Percentiles rank a stretch among this genome's conserved stretches.
Evolutionary conservation across 257 asterid genomes (phyloP).

Genomic region (Solanum peruvianum): DNA sequence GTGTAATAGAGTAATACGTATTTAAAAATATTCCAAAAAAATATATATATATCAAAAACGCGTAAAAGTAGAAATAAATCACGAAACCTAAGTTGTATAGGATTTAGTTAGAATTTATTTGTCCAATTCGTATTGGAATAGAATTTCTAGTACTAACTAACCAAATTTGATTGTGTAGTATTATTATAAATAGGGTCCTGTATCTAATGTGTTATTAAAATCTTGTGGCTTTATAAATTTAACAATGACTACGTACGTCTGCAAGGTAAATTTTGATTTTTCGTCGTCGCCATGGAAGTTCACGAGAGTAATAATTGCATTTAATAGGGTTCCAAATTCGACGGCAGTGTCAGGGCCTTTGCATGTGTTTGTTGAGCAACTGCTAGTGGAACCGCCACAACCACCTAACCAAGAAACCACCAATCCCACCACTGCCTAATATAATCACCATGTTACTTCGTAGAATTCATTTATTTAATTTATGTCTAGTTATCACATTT

Average conservation of each 20-base stretch:
- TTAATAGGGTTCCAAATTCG: neutral
- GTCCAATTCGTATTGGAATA: neutral
- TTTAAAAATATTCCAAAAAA: neutral
- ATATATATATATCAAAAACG: too few relatives aligned
- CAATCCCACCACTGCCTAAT: neutral
- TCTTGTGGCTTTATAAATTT: too few relatives aligned
- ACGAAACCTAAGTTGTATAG: neutral
- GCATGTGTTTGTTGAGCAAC: neutral
- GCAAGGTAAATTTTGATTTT: too few relatives aligned
- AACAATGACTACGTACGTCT: neutral
- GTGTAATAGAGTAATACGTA: neutral
- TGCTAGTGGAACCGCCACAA: neutral
- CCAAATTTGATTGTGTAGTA: neutral
- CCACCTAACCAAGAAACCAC: neutral
- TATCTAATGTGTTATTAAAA: neutral
- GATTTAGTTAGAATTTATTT: neutral
- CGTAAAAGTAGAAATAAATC: neutral
- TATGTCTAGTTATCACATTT: neutral
- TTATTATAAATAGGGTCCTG: neutral
- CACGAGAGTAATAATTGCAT: neutral
- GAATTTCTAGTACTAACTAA: neutral
- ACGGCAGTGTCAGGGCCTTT: neutral
- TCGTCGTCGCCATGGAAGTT: neutral
- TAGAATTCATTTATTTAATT: too few relatives aligned
- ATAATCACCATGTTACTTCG: neutral